Conservation (phyloP, 2,329 filamentous ascomycete species). For the Fusarium irregulare region DNA sequence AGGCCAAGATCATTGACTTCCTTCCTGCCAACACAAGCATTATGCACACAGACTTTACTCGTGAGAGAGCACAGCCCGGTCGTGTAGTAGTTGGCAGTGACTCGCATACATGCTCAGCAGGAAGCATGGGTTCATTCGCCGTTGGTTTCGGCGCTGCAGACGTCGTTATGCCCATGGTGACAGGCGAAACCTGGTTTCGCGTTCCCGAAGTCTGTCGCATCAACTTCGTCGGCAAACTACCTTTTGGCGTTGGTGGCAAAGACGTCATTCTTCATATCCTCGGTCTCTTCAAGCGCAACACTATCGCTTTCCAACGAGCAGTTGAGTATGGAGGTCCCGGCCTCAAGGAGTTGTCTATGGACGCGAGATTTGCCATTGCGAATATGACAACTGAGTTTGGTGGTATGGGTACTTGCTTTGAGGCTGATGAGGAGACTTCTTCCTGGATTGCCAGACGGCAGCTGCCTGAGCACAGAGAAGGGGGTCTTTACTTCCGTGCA, state of each 20-base stretch:
- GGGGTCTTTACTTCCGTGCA: conserved; percentile 52
- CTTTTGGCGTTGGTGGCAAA: conserved; percentile 56
- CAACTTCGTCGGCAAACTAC: conserved; percentile 54
- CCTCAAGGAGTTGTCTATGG: conserved; percentile 51
- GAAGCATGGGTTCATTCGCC: conserved; percentile 54
- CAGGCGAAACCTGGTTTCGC: conserved; percentile 60
- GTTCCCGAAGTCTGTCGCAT: conserved; percentile 57
- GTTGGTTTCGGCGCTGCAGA: conserved; percentile 60
- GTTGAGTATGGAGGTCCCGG: conserved; percentile 60
- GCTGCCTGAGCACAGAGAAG: conserved; percentile 37
- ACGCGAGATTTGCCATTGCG: conserved; percentile 59
- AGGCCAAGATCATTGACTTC: conserved; percentile 57
- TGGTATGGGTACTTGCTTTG: conserved; percentile 54
- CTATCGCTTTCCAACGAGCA: conserved; percentile 56
- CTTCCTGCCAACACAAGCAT: conserved; percentile 51
- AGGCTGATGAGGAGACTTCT: conserved; percentile 52
- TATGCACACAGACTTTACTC: conserved; percentile 60
- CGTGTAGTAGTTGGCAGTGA: conserved; percentile 57
- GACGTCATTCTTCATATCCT: conserved; percentile 60
- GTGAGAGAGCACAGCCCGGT: conserved; percentile 58
- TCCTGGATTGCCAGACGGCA: conserved; percentile 49
- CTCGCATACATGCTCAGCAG: conserved; percentile 60
- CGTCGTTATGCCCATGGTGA: conserved; percentile 57
- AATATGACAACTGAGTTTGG: conserved; percentile 61
- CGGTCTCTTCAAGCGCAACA: conserved; percentile 57